These are phyloP conservation scores for Alternaria consortialis DNA, from an alignment of 2,329 filamentous ascomycete species.

Conservation along the genomic window DNA sequence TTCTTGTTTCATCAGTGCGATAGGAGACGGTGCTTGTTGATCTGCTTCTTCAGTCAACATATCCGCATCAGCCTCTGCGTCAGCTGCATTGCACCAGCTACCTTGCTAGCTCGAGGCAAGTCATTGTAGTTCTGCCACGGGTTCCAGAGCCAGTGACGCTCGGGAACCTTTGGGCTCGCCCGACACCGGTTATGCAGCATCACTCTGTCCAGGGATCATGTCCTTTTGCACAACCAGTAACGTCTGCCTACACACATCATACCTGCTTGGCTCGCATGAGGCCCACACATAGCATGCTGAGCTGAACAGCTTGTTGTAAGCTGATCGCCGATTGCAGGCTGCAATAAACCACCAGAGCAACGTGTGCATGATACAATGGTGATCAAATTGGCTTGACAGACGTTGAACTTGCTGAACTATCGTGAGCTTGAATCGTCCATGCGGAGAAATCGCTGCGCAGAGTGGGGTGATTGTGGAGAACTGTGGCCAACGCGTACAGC, in stretches of 20 bases:
- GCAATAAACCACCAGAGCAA: constrained; percentile 18
- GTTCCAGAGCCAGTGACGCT: constrained; percentile 6
- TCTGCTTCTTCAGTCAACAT: not conserved
- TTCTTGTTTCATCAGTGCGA: not conserved
- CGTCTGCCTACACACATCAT: constrained; percentile 27
- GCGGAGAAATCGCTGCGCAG: not conserved
- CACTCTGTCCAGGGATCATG: constrained; percentile 26
- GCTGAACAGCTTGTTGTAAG: constrained; percentile 21
- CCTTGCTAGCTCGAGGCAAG: constrained; percentile 7
- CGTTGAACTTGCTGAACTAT: not conserved
- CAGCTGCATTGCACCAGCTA: constrained; percentile 5
- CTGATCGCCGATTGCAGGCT: constrained; percentile 30
- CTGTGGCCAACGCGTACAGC: not conserved
- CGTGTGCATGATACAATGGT: not conserved
- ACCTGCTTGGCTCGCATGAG: constrained; percentile 28
- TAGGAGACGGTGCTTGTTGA: not conserved
- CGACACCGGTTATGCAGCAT: constrained; percentile 17
- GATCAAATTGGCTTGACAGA: not conserved
- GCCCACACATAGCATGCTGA: constrained; percentile 27
- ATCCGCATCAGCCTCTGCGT: not conserved
- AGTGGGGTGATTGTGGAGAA: constrained; percentile 1
- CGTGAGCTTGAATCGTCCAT: not conserved
- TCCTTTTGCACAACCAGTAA: constrained; percentile 35
- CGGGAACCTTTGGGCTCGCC: constrained; percentile 6
- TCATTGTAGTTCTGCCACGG: not conserved